phyloP scores from a whole-genome alignment of 768 basidiomycete species.

The Leccinum rimulosum region DNA sequence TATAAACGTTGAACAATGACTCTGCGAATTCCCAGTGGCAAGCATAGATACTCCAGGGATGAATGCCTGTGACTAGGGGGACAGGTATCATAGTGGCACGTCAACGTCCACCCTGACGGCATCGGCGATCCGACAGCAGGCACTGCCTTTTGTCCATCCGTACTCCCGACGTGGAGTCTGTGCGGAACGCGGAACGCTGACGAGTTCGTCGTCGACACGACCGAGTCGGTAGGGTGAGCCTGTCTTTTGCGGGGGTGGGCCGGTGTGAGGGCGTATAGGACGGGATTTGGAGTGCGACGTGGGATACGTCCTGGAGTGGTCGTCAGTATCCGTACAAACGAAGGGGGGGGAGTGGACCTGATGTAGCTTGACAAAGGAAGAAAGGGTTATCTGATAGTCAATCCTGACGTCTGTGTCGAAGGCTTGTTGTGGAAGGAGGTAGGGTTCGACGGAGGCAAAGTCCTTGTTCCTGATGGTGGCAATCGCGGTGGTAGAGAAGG shows the following conservation, averaged over 20 bases:
- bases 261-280: constrained; percentile 41
- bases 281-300: constrained; percentile 67
- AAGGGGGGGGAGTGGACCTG: constrained; percentile 41
- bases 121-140: constrained; percentile 87
- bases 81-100: constrained; percentile 42
- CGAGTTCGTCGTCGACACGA: constrained; percentile 69
- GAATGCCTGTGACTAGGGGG: constrained; percentile 48
- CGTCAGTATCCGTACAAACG: not conserved
- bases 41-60: constrained; percentile 50
- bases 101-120: constrained; percentile 69
- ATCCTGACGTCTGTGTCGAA: constrained; percentile 53
- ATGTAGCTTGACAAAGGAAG: constrained; percentile 47
- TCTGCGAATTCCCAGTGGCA: constrained; percentile 64
- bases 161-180: constrained; percentile 65
- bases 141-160: constrained; percentile 81
- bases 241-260: constrained; percentile 71
- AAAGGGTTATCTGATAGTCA: constrained; percentile 42
- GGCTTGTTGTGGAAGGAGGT: constrained; percentile 48
- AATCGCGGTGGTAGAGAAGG: constrained; percentile 15
- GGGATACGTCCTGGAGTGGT: constrained; percentile 62
- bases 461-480: constrained; percentile 39
- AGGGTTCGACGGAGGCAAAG: constrained; percentile 78
- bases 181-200: constrained; percentile 55
- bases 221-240: constrained; percentile 88
- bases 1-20: constrained; percentile 54